Conservation (phyloP, 192 early-diverging fungal genomes). For the Entrophospora sp. region DNA sequence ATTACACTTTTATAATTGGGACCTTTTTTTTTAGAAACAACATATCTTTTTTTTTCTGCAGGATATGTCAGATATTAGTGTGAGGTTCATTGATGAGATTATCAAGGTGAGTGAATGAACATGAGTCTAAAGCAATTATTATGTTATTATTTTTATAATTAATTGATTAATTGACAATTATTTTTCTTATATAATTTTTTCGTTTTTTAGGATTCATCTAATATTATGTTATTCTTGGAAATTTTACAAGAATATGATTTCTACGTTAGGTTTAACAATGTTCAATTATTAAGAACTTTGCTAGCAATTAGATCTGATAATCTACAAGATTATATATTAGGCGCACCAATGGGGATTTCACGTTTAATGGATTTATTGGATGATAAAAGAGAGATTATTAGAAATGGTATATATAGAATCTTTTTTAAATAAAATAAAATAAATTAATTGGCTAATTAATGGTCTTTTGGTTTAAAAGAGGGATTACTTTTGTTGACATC, state of each 20-base stretch:
- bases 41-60: too few species aligned
- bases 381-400: constrained; percentile 87
- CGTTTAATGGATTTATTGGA: constrained; percentile 91
- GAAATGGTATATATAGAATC: constrained; percentile 65
- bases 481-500: constrained; percentile 84
- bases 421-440: background rate
- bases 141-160: background rate
- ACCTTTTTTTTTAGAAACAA: too few species aligned
- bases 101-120: constrained; percentile 28
- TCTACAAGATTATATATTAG: constrained; percentile 80
- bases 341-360: constrained; percentile 72
- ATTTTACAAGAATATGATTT: constrained; percentile 88
- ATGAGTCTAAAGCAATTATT: constrained; percentile 18
- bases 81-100: constrained; percentile 33
- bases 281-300: constrained; percentile 77
- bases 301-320: constrained; percentile 47
- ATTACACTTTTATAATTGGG: background rate
- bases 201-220: constrained; percentile 49
- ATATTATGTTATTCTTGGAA: constrained; percentile 77
- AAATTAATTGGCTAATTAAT: background rate
- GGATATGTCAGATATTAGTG: constrained; percentile 17
- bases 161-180: too few species aligned
- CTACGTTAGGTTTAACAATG: constrained; percentile 86
- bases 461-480: constrained; percentile 34
- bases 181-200: too few species aligned